Evolutionary conservation across 1,139 yeast genomes (phyloP).

Genomic region (Saccharomycopsis phalli): DNA sequence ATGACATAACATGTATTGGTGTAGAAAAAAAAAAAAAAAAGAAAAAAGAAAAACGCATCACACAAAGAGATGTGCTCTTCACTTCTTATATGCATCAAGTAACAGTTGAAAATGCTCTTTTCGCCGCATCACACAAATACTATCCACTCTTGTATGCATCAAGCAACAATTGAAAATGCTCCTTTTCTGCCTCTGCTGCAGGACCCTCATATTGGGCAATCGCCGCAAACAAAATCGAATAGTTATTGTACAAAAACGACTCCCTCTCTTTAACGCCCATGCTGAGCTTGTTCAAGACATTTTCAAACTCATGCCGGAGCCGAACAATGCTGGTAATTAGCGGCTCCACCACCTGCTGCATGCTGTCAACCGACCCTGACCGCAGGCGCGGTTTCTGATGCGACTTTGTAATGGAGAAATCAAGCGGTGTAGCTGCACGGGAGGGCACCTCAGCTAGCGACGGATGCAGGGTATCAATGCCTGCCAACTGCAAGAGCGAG

Average conservation of each 20-base stretch:
- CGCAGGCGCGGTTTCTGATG: conserved; percentile 6
- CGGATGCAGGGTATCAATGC: conserved; percentile 15
- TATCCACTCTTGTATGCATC: conserved; percentile 43
- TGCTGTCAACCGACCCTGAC: not conserved
- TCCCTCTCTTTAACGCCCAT: conserved; percentile 45
- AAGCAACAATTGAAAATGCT: conserved; percentile 53
- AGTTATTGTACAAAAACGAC: conserved; percentile 69
- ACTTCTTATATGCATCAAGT: too few species aligned
- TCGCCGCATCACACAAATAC: too few species aligned
- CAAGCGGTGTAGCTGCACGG: conserved; percentile 11
- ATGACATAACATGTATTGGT: not conserved
- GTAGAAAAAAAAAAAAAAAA: not conserved
- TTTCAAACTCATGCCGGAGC: conserved; percentile 72
- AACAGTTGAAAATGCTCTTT: too few species aligned
- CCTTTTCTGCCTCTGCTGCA: conserved; percentile 47
- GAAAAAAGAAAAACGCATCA: not conserved
- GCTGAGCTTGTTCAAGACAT: conserved; percentile 60
- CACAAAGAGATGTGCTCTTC: too few species aligned
- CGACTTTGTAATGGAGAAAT: conserved; percentile 7
- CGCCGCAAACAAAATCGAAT: conserved; percentile 45
- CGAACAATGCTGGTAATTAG: conserved; percentile 59
- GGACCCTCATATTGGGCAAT: conserved; percentile 40
- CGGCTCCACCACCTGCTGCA: conserved; percentile 46
- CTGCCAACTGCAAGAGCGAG: conserved; percentile 52
- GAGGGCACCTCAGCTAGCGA: conserved; percentile 4